Conservation (phyloP, 2,329 filamentous ascomycete species). For the Chaetomiaceae sp. region DNA sequence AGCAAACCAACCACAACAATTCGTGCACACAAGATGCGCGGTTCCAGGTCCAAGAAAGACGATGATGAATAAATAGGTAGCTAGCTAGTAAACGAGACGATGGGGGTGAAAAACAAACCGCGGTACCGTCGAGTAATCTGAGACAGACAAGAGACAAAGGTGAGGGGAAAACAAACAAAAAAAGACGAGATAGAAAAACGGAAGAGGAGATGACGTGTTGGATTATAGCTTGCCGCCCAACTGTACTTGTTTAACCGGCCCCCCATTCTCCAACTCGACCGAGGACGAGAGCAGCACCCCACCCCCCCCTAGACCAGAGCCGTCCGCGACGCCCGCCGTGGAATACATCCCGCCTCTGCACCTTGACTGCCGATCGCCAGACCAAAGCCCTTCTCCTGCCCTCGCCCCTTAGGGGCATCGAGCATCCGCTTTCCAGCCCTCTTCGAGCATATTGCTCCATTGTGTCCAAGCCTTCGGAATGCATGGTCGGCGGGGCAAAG, state of each 20-base stretch:
- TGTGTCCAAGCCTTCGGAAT: not conserved
- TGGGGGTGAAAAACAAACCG: slow-evolving; percentile 18
- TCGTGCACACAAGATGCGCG: slow-evolving; percentile 4
- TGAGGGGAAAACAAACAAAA: too few species aligned
- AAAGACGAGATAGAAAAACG: slow-evolving; percentile 15
- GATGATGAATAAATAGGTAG: slow-evolving; percentile 19
- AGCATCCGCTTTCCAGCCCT: slow-evolving; percentile 6
- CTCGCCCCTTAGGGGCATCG: slow-evolving; percentile 1
- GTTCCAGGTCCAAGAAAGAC: slow-evolving; percentile 13
- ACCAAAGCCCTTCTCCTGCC: slow-evolving; percentile 6
- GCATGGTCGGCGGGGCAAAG: not conserved
- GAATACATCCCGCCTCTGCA: slow-evolving; percentile 6
- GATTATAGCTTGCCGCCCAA: slow-evolving; percentile 16
- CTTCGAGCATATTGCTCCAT: slow-evolving; percentile 3
- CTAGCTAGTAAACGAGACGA: slow-evolving; percentile 20
- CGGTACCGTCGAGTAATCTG: slow-evolving; percentile 18
- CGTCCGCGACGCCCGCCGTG: slow-evolving; percentile 2
- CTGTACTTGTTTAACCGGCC: slow-evolving; percentile 12
- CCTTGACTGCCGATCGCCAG: slow-evolving; percentile 12
- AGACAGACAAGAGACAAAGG: too few species aligned
- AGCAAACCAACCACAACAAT: not conserved
- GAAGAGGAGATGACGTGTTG: slow-evolving; percentile 9
- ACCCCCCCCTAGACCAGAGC: too few species aligned
- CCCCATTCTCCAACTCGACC: slow-evolving; percentile 11
- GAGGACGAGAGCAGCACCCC: slow-evolving; percentile 5